Evolutionary conservation across 768 basidiomycete species (phyloP), one percentile per base, ranked within the genome.

Genomic region (Tricholoma sp.): DNA sequence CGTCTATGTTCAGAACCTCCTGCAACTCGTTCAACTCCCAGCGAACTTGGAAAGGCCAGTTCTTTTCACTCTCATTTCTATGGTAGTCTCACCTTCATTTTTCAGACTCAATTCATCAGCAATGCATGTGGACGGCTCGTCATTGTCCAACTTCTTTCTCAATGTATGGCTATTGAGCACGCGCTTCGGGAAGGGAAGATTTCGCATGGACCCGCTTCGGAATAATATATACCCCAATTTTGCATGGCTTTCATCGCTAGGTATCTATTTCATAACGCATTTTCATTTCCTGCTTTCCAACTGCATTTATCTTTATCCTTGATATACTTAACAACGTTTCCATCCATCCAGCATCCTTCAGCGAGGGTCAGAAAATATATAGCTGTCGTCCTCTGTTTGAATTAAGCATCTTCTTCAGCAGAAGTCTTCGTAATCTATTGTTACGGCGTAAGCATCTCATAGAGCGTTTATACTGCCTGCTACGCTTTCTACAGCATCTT

Each of bases 251-350:
- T 50, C 54, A 54, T 57, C 31, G 54, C 55, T 66, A 57, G 59
- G 58, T 63, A 65, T 64, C 61, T 66, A 59, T 61, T 59, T 51
- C 57, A 33, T 37, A 44, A 53, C 48, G n/a, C 28, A 34, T 56
- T 18, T 56, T 31, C 47, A 4, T 13, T 24, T 45, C 44, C 17
- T 20, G 41, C 15, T 42, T 41, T 41, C n/a, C 47, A 7, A 79
- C 71, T 91, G 88, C 50, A 91, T 83, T 82, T 82, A 70, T 79
- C 72, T 70, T 88, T 91, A 70, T 91, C 73, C 61, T 70, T 77
- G 60, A 92, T 17, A 17, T 10, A 42, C 18, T 42, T 42, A 42
- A 37, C 37, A 15, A n/a, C 89, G 68, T 96, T 94, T 6, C 85
- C 84, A 53, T 6, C 85, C 84, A 53, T 94, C 86, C 72, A 96